Percentiles rank a stretch among this genome's conserved stretches.
Evolutionary conservation across 371 early-diverging fungal genomes (phyloP).

Genomic region (Lichtheimia ramosa): DNA sequence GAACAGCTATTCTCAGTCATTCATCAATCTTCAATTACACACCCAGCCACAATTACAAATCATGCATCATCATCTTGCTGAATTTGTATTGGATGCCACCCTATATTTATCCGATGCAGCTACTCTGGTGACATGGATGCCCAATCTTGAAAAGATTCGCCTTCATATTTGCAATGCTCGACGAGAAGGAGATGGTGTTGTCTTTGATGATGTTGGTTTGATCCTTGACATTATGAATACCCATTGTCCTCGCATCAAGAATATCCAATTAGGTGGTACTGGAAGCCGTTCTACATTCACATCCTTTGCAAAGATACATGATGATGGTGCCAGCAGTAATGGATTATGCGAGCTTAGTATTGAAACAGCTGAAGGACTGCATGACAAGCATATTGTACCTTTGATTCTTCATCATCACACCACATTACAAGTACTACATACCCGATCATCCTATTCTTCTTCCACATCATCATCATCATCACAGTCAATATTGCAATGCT

Average conservation of each 20-base stretch:
- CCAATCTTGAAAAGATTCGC: neutral
- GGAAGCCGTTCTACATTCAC: neutral
- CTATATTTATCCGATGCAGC: neutral
- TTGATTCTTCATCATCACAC: slow-evolving; percentile 1
- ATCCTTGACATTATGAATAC: neutral
- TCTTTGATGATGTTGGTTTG: neutral
- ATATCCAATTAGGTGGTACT: slow-evolving; percentile 1
- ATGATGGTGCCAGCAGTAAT: neutral
- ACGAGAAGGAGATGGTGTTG: neutral
- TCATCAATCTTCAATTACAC: too few species aligned
- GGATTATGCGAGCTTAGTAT: slow-evolving; percentile 6
- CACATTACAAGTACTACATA: neutral
- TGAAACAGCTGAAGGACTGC: slow-evolving; percentile 2
- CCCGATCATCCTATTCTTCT: neutral
- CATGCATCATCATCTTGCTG: too few species aligned
- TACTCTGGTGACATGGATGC: neutral
- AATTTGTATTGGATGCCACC: slow-evolving; percentile 4
- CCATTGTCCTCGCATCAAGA: neutral
- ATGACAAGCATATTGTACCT: neutral
- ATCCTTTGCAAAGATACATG: neutral
- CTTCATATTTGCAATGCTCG: too few species aligned
- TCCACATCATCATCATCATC: neutral
- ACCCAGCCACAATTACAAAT: neutral
- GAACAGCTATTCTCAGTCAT: neutral
- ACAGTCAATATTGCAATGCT: neutral